Percentiles rank a stretch among this genome's conserved stretches.
Evolutionary conservation across 2,329 filamentous ascomycete species (phyloP).

Genomic region (Venturia nashicola): DNA sequence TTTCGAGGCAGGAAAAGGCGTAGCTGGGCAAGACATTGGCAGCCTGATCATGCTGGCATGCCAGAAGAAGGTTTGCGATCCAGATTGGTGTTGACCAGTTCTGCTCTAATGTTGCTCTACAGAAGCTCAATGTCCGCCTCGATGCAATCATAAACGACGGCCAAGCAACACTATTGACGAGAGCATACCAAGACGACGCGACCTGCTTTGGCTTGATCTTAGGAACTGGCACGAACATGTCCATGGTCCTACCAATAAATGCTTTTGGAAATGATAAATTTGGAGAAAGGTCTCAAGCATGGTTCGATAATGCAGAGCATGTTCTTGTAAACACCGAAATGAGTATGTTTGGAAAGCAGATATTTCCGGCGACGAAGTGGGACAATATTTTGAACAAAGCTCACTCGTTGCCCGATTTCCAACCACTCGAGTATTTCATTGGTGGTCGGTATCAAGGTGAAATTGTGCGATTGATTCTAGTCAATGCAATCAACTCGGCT

Average conservation of each 20-base stretch:
- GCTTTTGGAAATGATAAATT: constrained; percentile 44
- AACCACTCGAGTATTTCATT: constrained; percentile 53
- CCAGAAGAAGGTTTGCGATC: constrained; percentile 28
- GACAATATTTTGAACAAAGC: constrained; percentile 46
- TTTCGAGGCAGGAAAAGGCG: constrained; percentile 46
- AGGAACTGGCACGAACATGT: constrained; percentile 53
- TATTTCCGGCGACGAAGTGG: constrained; percentile 48
- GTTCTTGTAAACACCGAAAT: constrained; percentile 55
- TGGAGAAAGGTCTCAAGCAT: constrained; percentile 39
- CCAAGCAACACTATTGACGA: constrained; percentile 47
- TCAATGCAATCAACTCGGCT: constrained; percentile 45
- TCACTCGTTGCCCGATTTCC: constrained; percentile 48
- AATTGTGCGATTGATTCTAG: constrained; percentile 46
- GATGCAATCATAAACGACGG: constrained; percentile 54
- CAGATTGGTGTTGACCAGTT: neutral
- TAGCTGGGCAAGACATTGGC: constrained; percentile 46
- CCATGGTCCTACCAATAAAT: constrained; percentile 46
- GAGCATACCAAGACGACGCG: constrained; percentile 47
- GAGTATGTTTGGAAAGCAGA: constrained; percentile 51
- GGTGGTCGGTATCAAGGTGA: constrained; percentile 53
- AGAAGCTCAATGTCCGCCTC: constrained; percentile 44
- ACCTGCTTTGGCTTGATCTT: constrained; percentile 53
- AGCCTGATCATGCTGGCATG: constrained; percentile 48
- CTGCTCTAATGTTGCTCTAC: constrained; percentile 10
- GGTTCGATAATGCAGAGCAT: constrained; percentile 44